Percentiles rank a stretch among this genome's conserved stretches.
Evolutionary conservation across 2,329 filamentous ascomycete genomes (phyloP).

Genomic region (Claviceps sp.): DNA sequence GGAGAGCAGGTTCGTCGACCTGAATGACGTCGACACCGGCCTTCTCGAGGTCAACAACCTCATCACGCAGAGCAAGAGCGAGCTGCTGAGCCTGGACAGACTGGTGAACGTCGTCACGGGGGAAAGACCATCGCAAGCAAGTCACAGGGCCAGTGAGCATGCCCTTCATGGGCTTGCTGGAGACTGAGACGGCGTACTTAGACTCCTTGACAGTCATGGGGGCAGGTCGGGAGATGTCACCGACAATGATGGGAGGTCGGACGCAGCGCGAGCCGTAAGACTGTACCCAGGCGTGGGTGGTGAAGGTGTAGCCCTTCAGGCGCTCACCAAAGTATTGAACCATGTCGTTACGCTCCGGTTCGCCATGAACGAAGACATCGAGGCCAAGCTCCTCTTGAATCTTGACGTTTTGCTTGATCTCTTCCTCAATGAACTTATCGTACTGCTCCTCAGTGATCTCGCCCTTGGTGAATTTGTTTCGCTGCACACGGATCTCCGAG

Average conservation of each 20-base stretch:
- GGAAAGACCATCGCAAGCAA: constrained; percentile 98
- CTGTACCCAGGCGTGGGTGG: constrained; percentile 98
- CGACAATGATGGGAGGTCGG: constrained; percentile 94
- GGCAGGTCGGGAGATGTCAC: constrained; percentile 91
- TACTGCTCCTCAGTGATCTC: constrained; percentile 89
- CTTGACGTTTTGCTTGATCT: constrained; percentile 89
- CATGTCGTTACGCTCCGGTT: constrained; percentile 99
- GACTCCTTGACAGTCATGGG: constrained; percentile 99
- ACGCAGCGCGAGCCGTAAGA: constrained; percentile 97
- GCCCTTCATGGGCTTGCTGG: constrained; percentile 99
- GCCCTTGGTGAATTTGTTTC: constrained; percentile 98
- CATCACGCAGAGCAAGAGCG: constrained; percentile 92
- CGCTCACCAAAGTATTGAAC: constrained; percentile 99
- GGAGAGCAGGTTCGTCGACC: constrained; percentile 96
- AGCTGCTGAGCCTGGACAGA: constrained; percentile 98
- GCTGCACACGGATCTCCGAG: constrained; percentile 91
- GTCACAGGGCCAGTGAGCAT: constrained; percentile 99
- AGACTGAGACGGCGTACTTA: constrained; percentile 92
- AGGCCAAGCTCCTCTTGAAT: constrained; percentile 97
- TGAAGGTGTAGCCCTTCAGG: constrained; percentile 94
- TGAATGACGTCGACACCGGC: constrained; percentile 97
- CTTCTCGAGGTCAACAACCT: constrained; percentile 95
- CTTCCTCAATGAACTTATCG: constrained; percentile 98
- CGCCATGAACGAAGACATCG: constrained; percentile 94
- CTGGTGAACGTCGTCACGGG: constrained; percentile 98